Evolutionary conservation across 164 flowering plant species (phyloP).

Genomic region (Stephania japonica): DNA sequence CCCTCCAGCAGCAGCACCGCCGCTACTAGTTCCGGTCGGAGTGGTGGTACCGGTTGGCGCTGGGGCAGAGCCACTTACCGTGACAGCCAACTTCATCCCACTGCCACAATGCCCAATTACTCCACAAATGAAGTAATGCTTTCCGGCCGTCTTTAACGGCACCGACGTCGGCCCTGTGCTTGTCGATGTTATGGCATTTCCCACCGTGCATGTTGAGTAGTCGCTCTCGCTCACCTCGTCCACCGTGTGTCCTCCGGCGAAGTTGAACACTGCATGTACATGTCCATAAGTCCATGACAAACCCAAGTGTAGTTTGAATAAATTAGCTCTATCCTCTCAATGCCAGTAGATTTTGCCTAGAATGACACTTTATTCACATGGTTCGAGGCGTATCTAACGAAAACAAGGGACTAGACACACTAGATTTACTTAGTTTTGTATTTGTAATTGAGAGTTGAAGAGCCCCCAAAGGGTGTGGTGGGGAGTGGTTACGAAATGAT

Average conservation of each 20-base stretch:
- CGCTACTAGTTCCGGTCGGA: not conserved
- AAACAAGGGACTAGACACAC: too few species aligned
- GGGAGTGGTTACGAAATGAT: too few species aligned
- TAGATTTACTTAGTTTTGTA: too few species aligned
- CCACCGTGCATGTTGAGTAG: conserved; percentile 12
- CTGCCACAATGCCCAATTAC: conserved; percentile 13
- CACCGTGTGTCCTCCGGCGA: conserved; percentile 20
- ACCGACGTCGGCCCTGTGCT: conserved; percentile 11
- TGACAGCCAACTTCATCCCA: conserved; percentile 20
- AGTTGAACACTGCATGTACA: conserved; percentile 12
- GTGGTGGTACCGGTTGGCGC: conserved; percentile 3
- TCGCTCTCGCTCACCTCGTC: conserved; percentile 18
- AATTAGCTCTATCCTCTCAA: too few species aligned
- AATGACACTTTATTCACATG: too few species aligned
- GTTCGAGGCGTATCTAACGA: too few species aligned
- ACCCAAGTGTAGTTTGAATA: too few species aligned
- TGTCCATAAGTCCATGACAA: too few species aligned
- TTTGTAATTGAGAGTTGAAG: too few species aligned
- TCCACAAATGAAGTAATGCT: conserved; percentile 18
- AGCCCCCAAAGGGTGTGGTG: too few species aligned
- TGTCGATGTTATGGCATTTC: conserved; percentile 11
- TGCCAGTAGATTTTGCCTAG: too few species aligned
- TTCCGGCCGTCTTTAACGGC: conserved; percentile 10
- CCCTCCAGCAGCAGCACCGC: too few species aligned
- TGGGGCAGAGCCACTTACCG: not conserved